A percentile compares a stretch with the other conserved stretches of the same genome.
Evolutionary conservation across 768 basidiomycete species (phyloP).

Genomic region (Rhodotorula toruloides): DNA sequence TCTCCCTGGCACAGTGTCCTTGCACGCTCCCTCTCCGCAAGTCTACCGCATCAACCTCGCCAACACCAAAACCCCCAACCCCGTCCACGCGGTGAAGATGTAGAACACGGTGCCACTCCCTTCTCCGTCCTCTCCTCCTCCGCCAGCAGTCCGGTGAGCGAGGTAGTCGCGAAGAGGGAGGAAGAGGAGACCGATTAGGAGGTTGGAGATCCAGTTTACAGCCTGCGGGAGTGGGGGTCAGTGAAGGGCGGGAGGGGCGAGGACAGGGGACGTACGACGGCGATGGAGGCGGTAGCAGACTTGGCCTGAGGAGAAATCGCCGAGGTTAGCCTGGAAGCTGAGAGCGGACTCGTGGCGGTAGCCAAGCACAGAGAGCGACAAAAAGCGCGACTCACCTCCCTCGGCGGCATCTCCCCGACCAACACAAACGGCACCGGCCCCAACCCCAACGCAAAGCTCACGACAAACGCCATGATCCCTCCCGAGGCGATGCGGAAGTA

Average conservation of each 20-base stretch:
- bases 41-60: neutral
- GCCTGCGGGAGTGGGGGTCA: constrained; percentile 58
- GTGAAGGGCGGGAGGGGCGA: constrained; percentile 57
- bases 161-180: constrained; percentile 74
- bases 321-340: neutral
- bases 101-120: constrained; percentile 66
- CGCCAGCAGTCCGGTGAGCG: too few species aligned
- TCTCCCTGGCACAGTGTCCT: too few species aligned
- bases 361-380: too few species aligned
- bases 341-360: neutral
- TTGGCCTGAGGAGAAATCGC: constrained; percentile 39
- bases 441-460: constrained; percentile 81
- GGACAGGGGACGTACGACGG: constrained; percentile 49
- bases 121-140: too few species aligned
- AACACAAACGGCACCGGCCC: constrained; percentile 92
- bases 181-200: constrained; percentile 76
- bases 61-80: constrained; percentile 37
- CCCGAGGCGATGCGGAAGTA: constrained; percentile 41
- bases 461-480: constrained; percentile 48
- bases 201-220: constrained; percentile 70
- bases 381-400: constrained; percentile 52
- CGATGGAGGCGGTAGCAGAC: constrained; percentile 44
- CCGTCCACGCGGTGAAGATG: constrained; percentile 64
- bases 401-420: constrained; percentile 80
- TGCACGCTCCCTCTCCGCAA: too few species aligned